Evolutionary conservation across 352 stramenopile species (phyloP).

Genomic region (Globisporangium ultimum): DNA sequence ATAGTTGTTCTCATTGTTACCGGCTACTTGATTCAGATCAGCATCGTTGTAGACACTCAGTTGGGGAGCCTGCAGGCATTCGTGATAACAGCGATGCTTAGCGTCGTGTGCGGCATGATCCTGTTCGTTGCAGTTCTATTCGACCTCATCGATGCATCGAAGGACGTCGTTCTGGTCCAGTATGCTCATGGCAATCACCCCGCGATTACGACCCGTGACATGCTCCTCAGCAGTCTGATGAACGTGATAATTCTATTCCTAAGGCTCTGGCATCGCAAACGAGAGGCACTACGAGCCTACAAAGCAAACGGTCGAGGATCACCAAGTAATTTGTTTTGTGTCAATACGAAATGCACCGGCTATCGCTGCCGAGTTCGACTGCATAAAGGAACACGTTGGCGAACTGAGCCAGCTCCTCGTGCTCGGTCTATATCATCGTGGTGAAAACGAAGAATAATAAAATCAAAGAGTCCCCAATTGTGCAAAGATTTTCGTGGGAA

Average conservation of each 20-base stretch:
- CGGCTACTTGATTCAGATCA: constrained; percentile 24
- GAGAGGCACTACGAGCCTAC: constrained; percentile 8
- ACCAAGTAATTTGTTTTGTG: constrained; percentile 14
- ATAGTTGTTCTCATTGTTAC: constrained; percentile 17
- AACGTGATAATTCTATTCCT: constrained; percentile 29
- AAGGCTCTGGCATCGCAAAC: constrained; percentile 25
- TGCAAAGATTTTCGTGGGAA: no score
- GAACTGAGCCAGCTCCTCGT: no score
- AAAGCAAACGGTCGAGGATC: neutral
- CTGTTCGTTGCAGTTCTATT: constrained; percentile 22
- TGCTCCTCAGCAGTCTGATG: constrained; percentile 24
- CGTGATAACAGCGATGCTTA: constrained; percentile 17
- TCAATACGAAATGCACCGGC: constrained; percentile 18
- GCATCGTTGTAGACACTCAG: constrained; percentile 22
- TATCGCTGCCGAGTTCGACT: constrained; percentile 27
- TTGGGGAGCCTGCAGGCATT: constrained; percentile 19
- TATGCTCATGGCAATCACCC: constrained; percentile 12
- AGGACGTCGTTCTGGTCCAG: constrained; percentile 4
- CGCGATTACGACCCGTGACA: constrained; percentile 21
- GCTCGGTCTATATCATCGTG: no score
- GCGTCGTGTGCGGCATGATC: constrained; percentile 12
- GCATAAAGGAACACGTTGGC: no score
- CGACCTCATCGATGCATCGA: constrained; percentile 16
- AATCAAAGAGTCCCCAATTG: no score
- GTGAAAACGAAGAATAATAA: no score